Evolutionary conservation across 352 stramenopile species (phyloP).

Genomic region (Globisporangium ultimum): DNA sequence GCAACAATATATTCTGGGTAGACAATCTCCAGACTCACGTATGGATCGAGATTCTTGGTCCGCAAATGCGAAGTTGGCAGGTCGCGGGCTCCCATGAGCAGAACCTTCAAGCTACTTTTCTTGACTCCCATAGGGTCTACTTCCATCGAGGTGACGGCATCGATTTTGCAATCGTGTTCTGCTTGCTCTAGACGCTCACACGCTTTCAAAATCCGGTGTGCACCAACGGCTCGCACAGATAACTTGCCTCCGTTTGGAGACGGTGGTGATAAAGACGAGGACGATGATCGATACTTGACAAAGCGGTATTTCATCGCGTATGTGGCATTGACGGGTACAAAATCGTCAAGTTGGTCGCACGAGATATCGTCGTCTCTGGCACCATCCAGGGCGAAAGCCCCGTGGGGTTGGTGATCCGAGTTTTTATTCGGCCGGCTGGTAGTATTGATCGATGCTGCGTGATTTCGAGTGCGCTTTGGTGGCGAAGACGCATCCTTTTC

Average conservation of each 20-base stretch:
- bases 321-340: conserved; percentile 35
- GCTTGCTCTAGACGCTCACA: conserved; percentile 51
- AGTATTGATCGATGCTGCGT: neutral
- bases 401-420: neutral
- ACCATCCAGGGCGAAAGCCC: neutral
- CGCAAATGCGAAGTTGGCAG: conserved; percentile 57
- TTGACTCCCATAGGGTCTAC: conserved; percentile 48
- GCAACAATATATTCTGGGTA: conserved; percentile 39
- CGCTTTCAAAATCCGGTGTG: conserved; percentile 51
- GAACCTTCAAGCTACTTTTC: conserved; percentile 48
- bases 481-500: conserved; percentile 3
- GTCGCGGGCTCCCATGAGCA: conserved; percentile 46
- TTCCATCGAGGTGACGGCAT: conserved; percentile 58
- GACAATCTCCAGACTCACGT: conserved; percentile 60
- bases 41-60: conserved; percentile 73
- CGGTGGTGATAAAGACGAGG: conserved; percentile 7
- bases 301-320: conserved; percentile 48
- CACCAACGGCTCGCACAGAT: conserved; percentile 18
- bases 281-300: conserved; percentile 22
- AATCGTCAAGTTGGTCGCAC: conserved; percentile 49
- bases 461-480: conserved; percentile 6
- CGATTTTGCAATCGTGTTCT: conserved; percentile 40
- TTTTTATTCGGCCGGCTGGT: neutral
- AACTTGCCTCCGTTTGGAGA: conserved; percentile 8
- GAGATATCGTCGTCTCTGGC: conserved; percentile 22